Base-by-base conservation (phyloP, 148 eudicot genomes). In the Polygonum aviculare region DNA sequence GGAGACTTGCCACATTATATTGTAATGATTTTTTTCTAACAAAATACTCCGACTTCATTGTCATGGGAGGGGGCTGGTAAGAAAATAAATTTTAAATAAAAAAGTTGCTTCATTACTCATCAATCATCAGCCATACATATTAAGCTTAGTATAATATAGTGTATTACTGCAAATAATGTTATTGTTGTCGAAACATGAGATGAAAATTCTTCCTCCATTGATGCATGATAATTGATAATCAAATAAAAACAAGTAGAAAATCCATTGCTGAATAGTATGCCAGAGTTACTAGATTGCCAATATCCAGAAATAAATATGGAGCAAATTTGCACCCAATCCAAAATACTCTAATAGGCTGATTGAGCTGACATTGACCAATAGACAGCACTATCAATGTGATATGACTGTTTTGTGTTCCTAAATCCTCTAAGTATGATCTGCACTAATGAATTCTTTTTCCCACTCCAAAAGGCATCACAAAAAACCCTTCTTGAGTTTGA, bases 381-480 rank as follows among this genome's bases (percentile, higher is more conserved):
- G 69, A 62, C 69, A 62, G 69, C 38, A 62, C 38, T 12, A 62
- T 62, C 69, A 62, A 62, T 62, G 69, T 62, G 69, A 22, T 12
- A 62, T 15, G 69, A 62, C 69, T 62, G 48, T 69, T 39, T 39
- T 72, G 11, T 69, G 31, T 39, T 72, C 75, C 76, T 47, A 52
- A 70, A 12, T 62, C 70, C 44, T 39, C 77, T 39, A 40, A 69
- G 41, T 69, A 70, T 70, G 70, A 74, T 57, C 69, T 31, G 69
- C 69, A 31, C 69, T 62, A 62, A 62, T 19, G 16, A 26, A 26
- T 26, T 26, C 31, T 62, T 62, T 62, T 38, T 26, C 12, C 12
- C 31, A 26, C 69, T 62, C 39, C 69, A 62, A 62, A 12, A 62
- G 36, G 69, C 69, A 38, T 62, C 38, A 62, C 69, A 62, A 62